phyloP scores from a whole-genome alignment of 108 stramenopile genomes.

The Cyclotella sp. region DNA sequence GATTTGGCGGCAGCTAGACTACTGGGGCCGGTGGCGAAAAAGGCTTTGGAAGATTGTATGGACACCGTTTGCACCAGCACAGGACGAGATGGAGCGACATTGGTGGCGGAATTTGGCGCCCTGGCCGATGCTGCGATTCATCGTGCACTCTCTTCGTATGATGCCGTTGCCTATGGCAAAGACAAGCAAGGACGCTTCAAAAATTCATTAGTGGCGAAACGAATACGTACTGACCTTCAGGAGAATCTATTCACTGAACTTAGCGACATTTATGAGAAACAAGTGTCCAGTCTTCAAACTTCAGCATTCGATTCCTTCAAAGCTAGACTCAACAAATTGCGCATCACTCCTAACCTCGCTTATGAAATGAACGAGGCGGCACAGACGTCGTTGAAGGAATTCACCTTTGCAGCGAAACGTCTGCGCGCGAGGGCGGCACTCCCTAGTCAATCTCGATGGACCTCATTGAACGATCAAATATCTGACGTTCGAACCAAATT shows the following conservation, averaged over 20 bases:
- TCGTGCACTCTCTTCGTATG: conserved; percentile 62
- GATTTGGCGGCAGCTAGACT: conserved; percentile 77
- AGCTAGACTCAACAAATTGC: conserved; percentile 65
- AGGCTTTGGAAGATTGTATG: conserved; percentile 57
- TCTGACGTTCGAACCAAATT: conserved; percentile 44
- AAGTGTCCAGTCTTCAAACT: conserved; percentile 60
- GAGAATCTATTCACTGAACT: conserved; percentile 67
- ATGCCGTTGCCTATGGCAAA: conserved; percentile 35
- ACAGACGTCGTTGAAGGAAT: conserved; percentile 55
- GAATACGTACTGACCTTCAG: conserved; percentile 61
- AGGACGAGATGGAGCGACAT: conserved; percentile 33
- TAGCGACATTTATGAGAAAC: conserved; percentile 62
- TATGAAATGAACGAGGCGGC: conserved; percentile 73
- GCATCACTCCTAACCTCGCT: conserved; percentile 73
- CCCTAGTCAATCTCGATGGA: conserved; percentile 30
- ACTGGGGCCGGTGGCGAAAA: conserved; percentile 58
- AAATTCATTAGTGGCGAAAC: conserved; percentile 60
- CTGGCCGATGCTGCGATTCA: conserved; percentile 71
- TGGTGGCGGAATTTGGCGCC: conserved; percentile 81
- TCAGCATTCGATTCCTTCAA: conserved; percentile 76
- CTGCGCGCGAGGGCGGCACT: conserved; percentile 39
- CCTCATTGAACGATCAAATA: conserved; percentile 55
- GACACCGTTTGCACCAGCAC: conserved; percentile 26
- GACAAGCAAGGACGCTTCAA: conserved; percentile 30
- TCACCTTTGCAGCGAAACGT: conserved; percentile 59